phyloP scores from a whole-genome alignment of 2,329 filamentous ascomycete species.

The Calonectria montana region DNA sequence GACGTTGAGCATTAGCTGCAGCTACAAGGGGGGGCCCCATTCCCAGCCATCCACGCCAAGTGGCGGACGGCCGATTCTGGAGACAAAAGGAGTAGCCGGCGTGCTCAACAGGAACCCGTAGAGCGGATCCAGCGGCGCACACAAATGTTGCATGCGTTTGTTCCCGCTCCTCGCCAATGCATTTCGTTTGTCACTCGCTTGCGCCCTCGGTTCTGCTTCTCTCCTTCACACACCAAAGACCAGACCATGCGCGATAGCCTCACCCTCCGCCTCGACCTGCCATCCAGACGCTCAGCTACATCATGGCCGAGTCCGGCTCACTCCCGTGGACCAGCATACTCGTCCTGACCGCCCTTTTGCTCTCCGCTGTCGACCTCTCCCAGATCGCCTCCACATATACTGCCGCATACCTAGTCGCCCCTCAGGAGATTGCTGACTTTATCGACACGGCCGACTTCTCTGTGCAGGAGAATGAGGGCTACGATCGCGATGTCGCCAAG shows the following conservation, averaged over 20 bases:
- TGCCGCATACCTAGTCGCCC: constrained; percentile 67
- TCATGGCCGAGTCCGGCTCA: constrained; percentile 63
- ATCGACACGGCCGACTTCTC: constrained; percentile 72
- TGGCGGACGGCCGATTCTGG: constrained; percentile 34
- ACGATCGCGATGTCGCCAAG: constrained; percentile 69
- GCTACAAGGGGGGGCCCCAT: constrained; percentile 33
- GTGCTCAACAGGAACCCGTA: constrained; percentile 27
- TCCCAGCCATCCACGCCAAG: constrained; percentile 43
- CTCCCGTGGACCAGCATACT: constrained; percentile 69
- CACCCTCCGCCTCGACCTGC: constrained; percentile 40
- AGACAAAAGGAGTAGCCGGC: constrained; percentile 37
- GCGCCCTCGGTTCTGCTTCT: constrained; percentile 34
- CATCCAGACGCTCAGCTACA: constrained; percentile 45
- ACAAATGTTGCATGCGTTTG: constrained; percentile 36
- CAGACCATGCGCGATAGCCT: constrained; percentile 45
- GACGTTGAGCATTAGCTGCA: constrained; percentile 41
- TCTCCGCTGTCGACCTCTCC: constrained; percentile 65
- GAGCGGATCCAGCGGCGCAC: constrained; percentile 35
- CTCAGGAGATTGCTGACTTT: constrained; percentile 67
- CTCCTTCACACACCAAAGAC: constrained; percentile 27
- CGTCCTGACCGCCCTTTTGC: constrained; percentile 66
- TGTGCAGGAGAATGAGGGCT: constrained; percentile 72
- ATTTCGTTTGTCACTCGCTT: constrained; percentile 26
- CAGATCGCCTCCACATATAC: constrained; percentile 65
- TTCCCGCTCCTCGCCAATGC: constrained; percentile 39